A percentile compares a stretch with the other conserved stretches of the same genome.
Conservation (phyloP, 2,329 filamentous ascomycete species). For the Pseudophaeomoniella oleicola region DNA sequence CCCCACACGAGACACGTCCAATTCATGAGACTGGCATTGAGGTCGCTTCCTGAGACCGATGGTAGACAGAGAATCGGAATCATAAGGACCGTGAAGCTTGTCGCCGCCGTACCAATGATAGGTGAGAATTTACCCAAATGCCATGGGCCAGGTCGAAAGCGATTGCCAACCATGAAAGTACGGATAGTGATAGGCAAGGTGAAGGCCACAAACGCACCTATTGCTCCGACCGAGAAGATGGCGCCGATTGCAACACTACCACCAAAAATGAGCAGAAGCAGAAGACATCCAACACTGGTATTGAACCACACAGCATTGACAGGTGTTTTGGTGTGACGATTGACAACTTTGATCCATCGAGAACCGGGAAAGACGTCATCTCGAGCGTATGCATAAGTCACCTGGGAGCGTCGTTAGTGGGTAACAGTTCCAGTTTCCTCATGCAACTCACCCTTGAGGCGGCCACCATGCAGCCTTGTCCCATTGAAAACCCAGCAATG, state of each 20-base stretch:
- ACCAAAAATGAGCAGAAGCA: conserved; percentile 51
- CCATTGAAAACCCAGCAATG: conserved; percentile 56
- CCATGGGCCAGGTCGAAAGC: conserved; percentile 55
- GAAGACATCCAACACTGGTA: conserved; percentile 40
- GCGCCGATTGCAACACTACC: conserved; percentile 50
- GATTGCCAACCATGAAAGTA: conserved; percentile 39
- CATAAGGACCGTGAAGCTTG: conserved; percentile 49
- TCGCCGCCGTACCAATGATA: conserved; percentile 42
- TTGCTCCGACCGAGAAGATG: conserved; percentile 56
- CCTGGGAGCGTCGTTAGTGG: conserved; percentile 36
- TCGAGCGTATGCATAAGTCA: conserved; percentile 59
- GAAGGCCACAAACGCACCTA: conserved; percentile 46
- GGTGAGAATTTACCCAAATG: conserved; percentile 47
- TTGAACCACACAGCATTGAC: conserved; percentile 61
- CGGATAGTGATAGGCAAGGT: conserved; percentile 28
- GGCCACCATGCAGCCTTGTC: conserved; percentile 57
- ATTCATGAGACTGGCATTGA: conserved; percentile 46
- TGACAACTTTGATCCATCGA: conserved; percentile 44
- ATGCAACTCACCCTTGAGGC: conserved; percentile 14
- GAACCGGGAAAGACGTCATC: conserved; percentile 55
- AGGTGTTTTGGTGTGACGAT: conserved; percentile 46
- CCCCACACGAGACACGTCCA: conserved; percentile 56
- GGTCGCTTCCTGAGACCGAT: conserved; percentile 37
- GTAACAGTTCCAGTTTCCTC: conserved; percentile 18
- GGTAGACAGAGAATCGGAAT: conserved; percentile 55